phyloP scores from a whole-genome alignment of 495 filamentous ascomycete genomes.

The Penicillium waksmanii region DNA sequence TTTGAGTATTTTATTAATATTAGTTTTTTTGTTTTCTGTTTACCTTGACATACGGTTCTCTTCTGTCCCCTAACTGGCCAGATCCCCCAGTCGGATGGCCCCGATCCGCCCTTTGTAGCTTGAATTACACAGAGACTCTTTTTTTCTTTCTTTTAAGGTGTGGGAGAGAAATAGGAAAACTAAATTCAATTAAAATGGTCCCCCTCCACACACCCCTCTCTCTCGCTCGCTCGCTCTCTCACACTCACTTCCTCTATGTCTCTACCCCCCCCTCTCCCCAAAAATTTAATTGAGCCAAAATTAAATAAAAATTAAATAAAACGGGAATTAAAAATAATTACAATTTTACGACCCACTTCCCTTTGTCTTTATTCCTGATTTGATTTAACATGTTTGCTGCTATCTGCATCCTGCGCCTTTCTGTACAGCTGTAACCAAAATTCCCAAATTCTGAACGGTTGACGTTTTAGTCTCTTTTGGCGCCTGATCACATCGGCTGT shows the following conservation, averaged over 20 bases:
- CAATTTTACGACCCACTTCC: conserved; percentile 16
- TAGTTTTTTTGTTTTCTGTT: conserved; percentile 13
- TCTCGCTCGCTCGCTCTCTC: not conserved
- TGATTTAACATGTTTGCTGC: conserved; percentile 41
- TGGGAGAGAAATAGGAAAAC: not conserved
- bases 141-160: not conserved
- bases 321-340: conserved; percentile 17
- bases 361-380: conserved; percentile 32
- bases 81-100: conserved; percentile 35
- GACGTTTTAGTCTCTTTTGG: conserved; percentile 41
- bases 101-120: conserved; percentile 32
- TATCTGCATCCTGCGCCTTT: conserved; percentile 42
- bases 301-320: conserved; percentile 18
- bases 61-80: conserved; percentile 11
- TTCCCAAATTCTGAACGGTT: conserved; percentile 41
- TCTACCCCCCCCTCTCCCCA: not conserved
- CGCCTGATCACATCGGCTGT: conserved; percentile 43
- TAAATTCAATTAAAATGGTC: conserved; percentile 3
- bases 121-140: conserved; percentile 21
- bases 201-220: not conserved
- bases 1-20: not conserved
- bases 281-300: not conserved
- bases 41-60: not conserved
- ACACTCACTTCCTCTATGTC: not conserved
- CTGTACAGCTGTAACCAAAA: conserved; percentile 52